phyloP scores from a whole-genome alignment of 345 rosid species.

The Aethionema arabicum region DNA sequence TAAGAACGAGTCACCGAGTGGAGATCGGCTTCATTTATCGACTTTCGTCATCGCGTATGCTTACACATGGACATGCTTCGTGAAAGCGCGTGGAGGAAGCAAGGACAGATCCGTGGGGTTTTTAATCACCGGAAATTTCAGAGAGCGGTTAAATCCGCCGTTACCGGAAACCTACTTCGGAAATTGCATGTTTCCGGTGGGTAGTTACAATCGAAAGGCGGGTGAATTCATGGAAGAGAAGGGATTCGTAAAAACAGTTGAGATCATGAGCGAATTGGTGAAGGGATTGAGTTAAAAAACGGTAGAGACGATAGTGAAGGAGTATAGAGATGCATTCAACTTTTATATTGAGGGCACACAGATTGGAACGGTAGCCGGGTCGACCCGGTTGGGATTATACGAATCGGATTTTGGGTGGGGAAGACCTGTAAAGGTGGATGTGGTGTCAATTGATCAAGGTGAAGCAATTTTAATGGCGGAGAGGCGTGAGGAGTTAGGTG shows the following conservation, averaged over 20 bases:
- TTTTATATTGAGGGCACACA: not conserved
- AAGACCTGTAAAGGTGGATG: slow-evolving; percentile 5
- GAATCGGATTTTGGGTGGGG: slow-evolving; percentile 18
- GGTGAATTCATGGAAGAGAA: slow-evolving; percentile 5
- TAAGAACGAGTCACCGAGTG: not conserved
- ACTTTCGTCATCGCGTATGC: slow-evolving; percentile 35
- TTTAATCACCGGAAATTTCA: not conserved
- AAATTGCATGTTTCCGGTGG: slow-evolving; percentile 12
- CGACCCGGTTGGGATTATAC: slow-evolving; percentile 19
- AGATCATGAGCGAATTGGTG: not conserved
- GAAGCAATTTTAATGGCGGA: slow-evolving; percentile 20
- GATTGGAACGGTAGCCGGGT: slow-evolving; percentile 14
- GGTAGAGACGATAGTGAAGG: not conserved
- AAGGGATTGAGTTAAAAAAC: not conserved
- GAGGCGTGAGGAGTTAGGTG: slow-evolving; percentile 18
- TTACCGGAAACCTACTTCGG: slow-evolving; percentile 10
- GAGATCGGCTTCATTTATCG: slow-evolving; percentile 10
- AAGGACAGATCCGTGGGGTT: not conserved
- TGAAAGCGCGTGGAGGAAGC: slow-evolving; percentile 13
- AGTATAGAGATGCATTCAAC: not conserved
- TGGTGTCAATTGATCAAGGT: not conserved
- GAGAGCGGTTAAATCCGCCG: not conserved
- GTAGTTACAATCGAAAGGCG: not conserved
- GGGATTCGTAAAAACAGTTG: slow-evolving; percentile 2
- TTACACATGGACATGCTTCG: slow-evolving; percentile 15